Conservation (phyloP, 345 rosid genomes). For the Citrus cavaleriei region DNA sequence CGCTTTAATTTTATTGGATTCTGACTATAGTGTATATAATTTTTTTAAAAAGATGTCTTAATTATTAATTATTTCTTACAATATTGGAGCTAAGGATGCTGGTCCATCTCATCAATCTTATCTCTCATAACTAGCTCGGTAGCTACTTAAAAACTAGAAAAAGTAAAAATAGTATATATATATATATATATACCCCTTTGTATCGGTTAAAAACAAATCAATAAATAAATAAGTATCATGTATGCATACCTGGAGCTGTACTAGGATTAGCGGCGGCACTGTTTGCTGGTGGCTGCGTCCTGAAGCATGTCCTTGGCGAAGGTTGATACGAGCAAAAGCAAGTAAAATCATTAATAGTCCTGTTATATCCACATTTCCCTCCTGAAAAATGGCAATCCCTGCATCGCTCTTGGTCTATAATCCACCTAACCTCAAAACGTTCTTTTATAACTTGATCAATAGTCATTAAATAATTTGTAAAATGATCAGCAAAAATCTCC, state of each 20-base stretch:
- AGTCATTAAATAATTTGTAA: neutral
- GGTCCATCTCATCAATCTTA: too few species aligned
- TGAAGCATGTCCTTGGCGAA: neutral
- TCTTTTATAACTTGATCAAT: neutral
- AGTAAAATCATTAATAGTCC: neutral
- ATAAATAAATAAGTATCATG: neutral
- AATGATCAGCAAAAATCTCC: too few species aligned
- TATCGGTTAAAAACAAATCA: neutral
- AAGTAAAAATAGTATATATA: neutral
- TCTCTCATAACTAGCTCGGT: neutral
- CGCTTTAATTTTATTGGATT: too few species aligned
- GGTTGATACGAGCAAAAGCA: constrained; percentile 17
- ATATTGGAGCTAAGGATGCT: too few species aligned
- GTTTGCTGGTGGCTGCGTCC: too few species aligned
- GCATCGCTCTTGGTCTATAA: neutral
- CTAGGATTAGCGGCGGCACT: too few species aligned
- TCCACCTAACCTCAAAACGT: constrained; percentile 8
- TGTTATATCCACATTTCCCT: constrained; percentile 30
- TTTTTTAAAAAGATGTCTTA: too few species aligned
- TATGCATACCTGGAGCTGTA: neutral
- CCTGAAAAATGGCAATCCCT: neutral
- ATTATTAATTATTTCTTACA: too few species aligned
- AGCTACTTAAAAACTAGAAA: neutral
- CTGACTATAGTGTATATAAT: too few species aligned
- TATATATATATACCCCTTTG: too few species aligned